Conservation (phyloP, 73 alveolate genomes). For the Tetrahymena malaccensis region DNA sequence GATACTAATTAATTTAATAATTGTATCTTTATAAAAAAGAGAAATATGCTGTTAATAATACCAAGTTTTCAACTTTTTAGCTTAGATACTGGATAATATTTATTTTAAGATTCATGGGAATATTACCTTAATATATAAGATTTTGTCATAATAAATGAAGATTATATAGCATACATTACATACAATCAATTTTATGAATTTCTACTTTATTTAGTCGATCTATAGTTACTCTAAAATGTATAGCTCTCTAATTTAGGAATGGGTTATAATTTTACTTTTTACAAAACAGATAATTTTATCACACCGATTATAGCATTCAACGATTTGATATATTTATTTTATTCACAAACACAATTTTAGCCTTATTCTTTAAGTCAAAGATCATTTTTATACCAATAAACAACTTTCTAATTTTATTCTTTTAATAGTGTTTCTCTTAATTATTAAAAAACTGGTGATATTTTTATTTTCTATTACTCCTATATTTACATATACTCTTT, state of each 20-base stretch:
- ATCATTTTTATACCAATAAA: no score
- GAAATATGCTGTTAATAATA: background rate
- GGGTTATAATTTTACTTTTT: background rate
- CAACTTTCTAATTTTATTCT: no score
- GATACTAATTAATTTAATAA: background rate
- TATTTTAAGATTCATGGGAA: no score
- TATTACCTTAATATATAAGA: no score
- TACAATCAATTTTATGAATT: background rate
- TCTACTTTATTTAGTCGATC: background rate
- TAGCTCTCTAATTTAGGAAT: background rate
- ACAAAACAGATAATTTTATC: background rate
- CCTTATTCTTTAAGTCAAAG: background rate
- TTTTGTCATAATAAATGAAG: no score
- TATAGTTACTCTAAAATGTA: no score
- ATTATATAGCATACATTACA: background rate
- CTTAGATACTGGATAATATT: background rate
- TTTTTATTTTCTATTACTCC: no score
- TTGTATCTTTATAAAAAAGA: background rate
- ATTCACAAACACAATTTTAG: background rate
- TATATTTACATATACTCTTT: no score
- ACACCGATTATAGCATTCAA: background rate
- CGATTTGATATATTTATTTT: background rate
- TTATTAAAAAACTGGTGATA: no score
- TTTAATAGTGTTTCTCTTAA: no score
- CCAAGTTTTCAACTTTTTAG: background rate